Evolutionary conservation across 2,329 filamentous ascomycete genomes (phyloP).

Genomic region (Didymella arachidicola): DNA sequence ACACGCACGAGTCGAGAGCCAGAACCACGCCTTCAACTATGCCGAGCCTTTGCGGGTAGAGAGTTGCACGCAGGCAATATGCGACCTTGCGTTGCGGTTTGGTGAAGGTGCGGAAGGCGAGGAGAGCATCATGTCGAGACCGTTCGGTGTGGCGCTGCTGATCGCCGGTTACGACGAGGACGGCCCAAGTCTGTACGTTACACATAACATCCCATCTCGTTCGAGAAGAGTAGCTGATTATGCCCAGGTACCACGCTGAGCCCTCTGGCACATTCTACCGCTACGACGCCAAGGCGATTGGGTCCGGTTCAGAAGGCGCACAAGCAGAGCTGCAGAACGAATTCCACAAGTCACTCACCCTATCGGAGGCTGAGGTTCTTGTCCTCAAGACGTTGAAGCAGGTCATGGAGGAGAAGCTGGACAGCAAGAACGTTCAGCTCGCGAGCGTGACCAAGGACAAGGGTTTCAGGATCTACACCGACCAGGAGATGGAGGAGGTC

Average conservation of each 20-base stretch:
- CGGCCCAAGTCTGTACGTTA: slow-evolving; percentile 80
- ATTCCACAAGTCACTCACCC: slow-evolving; percentile 96
- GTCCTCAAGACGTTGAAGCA: slow-evolving; percentile 98
- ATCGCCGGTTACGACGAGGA: slow-evolving; percentile 98
- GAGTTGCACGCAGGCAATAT: slow-evolving; percentile 98
- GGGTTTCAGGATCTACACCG: slow-evolving; percentile 98
- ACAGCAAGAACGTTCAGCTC: slow-evolving; percentile 97
- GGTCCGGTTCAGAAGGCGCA: slow-evolving; percentile 94
- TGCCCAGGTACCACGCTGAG: slow-evolving; percentile 84
- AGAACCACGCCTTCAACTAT: slow-evolving; percentile 98
- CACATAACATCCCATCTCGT: not conserved
- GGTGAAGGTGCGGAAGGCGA: slow-evolving; percentile 97
- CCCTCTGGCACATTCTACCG: slow-evolving; percentile 98
- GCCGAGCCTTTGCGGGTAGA: slow-evolving; percentile 93
- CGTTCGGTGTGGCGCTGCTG: slow-evolving; percentile 94
- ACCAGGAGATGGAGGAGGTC: slow-evolving; percentile 94
- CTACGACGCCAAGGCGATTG: slow-evolving; percentile 98
- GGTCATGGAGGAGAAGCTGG: slow-evolving; percentile 99
- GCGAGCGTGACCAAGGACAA: slow-evolving; percentile 97
- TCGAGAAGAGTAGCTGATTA: slow-evolving; percentile 7
- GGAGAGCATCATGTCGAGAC: slow-evolving; percentile 98
- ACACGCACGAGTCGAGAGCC: slow-evolving; percentile 95
- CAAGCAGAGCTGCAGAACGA: slow-evolving; percentile 98
- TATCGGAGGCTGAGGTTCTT: slow-evolving; percentile 90
- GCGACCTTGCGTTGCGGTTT: slow-evolving; percentile 93